A percentile compares a stretch with the other conserved stretches of the same genome.
Conservation (phyloP, 306 rosid genomes). For the Cicer yamashitae region DNA sequence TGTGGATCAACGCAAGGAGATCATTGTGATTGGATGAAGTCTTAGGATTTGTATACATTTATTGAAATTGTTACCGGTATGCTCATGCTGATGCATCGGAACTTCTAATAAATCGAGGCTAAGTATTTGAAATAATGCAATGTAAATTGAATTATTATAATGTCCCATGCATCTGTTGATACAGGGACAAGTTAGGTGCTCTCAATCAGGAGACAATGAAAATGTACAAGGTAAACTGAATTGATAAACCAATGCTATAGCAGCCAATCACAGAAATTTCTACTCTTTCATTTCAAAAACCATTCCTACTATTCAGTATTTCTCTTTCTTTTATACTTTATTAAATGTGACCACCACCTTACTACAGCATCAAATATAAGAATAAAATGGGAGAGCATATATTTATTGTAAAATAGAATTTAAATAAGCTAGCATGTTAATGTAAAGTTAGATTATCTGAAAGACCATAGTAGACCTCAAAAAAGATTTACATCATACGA, state of each 20-base stretch:
- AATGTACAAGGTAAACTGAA: not conserved
- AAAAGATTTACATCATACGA: too few relatives aligned
- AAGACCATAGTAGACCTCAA: too few relatives aligned
- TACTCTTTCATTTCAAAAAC: not conserved
- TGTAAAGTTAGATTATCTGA: too few relatives aligned
- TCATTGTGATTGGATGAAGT: conserved; percentile 28
- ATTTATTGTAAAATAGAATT: too few relatives aligned
- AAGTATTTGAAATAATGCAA: conserved; percentile 5
- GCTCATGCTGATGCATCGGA: conserved; percentile 8
- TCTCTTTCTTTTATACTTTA: not conserved
- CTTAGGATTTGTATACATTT: conserved; percentile 33
- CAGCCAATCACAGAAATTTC: not conserved
- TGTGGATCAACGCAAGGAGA: not conserved
- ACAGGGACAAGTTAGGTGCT: conserved; percentile 4
- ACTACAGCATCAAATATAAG: too few relatives aligned
- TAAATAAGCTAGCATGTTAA: too few relatives aligned
- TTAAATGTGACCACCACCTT: not conserved
- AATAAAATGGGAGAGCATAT: not conserved
- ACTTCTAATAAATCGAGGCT: not conserved
- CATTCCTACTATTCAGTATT: not conserved
- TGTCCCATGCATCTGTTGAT: conserved; percentile 8
- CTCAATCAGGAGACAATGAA: not conserved
- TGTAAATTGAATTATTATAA: not conserved
- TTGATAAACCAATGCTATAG: not conserved
- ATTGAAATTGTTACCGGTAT: conserved; percentile 26